These are phyloP conservation scores for Globisporangium megalacanthum DNA, from an alignment of 352 stramenopile genomes.

Conservation along the genomic window DNA sequence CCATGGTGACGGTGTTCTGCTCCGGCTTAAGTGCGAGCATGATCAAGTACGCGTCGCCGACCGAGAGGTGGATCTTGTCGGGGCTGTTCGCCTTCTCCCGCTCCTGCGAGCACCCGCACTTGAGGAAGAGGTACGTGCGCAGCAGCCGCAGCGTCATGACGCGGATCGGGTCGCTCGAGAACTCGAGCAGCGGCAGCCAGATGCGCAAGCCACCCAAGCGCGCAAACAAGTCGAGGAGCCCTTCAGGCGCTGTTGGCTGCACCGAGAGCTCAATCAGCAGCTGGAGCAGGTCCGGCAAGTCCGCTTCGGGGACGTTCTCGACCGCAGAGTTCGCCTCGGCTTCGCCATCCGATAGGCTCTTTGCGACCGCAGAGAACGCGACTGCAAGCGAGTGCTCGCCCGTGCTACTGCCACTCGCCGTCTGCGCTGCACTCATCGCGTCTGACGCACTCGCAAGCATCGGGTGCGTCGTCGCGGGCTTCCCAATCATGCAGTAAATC, in stretches of 20 bases:
- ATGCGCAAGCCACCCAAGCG: slow-evolving; percentile 73
- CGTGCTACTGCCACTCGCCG: background rate
- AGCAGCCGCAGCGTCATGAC: slow-evolving; percentile 79
- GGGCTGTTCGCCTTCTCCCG: slow-evolving; percentile 53
- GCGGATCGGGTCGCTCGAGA: slow-evolving; percentile 61
- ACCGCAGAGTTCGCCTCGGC: slow-evolving; percentile 58
- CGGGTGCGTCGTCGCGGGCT: slow-evolving; percentile 47
- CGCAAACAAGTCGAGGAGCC: slow-evolving; percentile 70
- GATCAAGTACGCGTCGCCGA: slow-evolving; percentile 76
- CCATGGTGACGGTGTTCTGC: slow-evolving; percentile 61
- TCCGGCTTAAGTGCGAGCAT: slow-evolving; percentile 72
- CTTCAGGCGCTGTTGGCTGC: slow-evolving; percentile 58
- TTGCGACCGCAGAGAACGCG: slow-evolving; percentile 34
- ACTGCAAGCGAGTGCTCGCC: slow-evolving; percentile 25
- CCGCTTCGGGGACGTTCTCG: slow-evolving; percentile 67
- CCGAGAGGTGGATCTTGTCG: slow-evolving; percentile 75
- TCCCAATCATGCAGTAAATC: slow-evolving; percentile 86
- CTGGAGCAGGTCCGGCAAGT: slow-evolving; percentile 73
- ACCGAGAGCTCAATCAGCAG: slow-evolving; percentile 75
- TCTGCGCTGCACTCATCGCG: background rate
- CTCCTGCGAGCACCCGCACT: slow-evolving; percentile 63
- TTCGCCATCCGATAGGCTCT: slow-evolving; percentile 64
- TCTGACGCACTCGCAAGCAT: slow-evolving; percentile 65
- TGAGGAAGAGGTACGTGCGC: slow-evolving; percentile 73
- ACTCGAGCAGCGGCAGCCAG: slow-evolving; percentile 75